Evolutionary conservation across 805 yeast genomes (phyloP), one percentile per base, ranked within the genome.

Genomic region (Tanozyma kutaoensis): DNA sequence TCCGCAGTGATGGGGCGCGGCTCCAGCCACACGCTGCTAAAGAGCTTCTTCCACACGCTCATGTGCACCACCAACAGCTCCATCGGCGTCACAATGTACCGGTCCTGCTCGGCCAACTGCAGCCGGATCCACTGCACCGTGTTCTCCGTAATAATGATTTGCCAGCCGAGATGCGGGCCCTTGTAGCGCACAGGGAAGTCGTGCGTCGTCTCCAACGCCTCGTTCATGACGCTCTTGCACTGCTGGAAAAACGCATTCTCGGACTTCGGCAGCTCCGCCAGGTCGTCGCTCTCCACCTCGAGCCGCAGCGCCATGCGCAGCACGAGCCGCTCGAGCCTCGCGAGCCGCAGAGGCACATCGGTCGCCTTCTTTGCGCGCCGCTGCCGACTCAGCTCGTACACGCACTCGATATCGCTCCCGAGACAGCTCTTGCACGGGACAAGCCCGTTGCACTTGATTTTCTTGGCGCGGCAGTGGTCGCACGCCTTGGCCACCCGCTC

Each of bases 51-150:
- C 28, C 40, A 33, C 12, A 28, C 34, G 5, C 28, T 32, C 30
- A 49, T 46, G 28, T 48, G 48, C 15, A 24, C 20, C 2, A 31
- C 33, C 14, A 36, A 22, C n/a, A 33, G 30, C 14, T 36, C 33
- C 31, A 36, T 24, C 12, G 40, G 40, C 12, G 24, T 26, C 18
- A 28, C 26, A 19, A 36, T 28, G 24, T 29, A 20, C 23, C 32
- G 35, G 22, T 27, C 30, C 13, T 24, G 16, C 6, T 32, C 33
- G 10, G 12, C 28, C 12, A 36, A 29, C 19, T 27, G 24, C 24
- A 15, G 23, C 6, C 24, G 25, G 23, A 36, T 27, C 20, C 30
- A 30, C 12, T 30, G 23, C 20, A 28, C 29, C 8, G 33, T 34
- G 20, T 26, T 31, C 20, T 28, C 28, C 9, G 35, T 29, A 15